Evolutionary conservation across 1,139 yeast species (phyloP), one percentile per base, ranked within the genome.

Genomic region (Yamadazyma buinensis): DNA sequence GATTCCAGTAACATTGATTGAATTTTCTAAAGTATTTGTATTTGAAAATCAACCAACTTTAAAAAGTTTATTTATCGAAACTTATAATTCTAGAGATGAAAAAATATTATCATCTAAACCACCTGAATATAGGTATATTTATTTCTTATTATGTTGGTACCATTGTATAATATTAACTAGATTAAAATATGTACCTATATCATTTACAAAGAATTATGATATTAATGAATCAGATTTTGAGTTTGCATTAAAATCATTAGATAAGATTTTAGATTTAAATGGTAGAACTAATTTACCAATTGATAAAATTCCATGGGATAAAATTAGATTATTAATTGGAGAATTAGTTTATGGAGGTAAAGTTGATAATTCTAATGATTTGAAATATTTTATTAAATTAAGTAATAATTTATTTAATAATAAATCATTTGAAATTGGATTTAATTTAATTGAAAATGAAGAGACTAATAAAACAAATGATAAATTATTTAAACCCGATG

Each of bases 331-430:
- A 33, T 54, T 81, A 36, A 51, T 85, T 15, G 74, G 77, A 2
- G 67, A 67, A 2, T 67, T 83, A 10, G 66, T 78, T 1, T 86
- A 86, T 49, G 95, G 95, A 11, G 94, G 94, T 15, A 84, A 84
- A 54, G 61, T 84, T 28, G 80, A 78, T 39, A 52, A 61, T 29
- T 44, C 34, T 0, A 48, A 54, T 0, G 95, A 86, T 54, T 44
- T 48, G 25, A 28, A 37, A 5, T 66, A 57, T 39, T 47, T 69
- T 23, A 40, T 34, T 13, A 34, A 40, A 0, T 47, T 66, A 13
- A 55, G 67, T 4, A 34, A 40, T 1, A 32, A 42, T 10, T 34
- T 66, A n/a, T 67, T 69, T 41, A 44, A 39, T 2, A 37, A 34
- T 2, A 41, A 52, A 17, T 51, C 69, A 3, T 60, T 61, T 36